Evolutionary conservation across 2,329 filamentous ascomycete genomes (phyloP), one percentile per base, ranked within the genome.

Genomic region (Neopestalotiopsis rosae): DNA sequence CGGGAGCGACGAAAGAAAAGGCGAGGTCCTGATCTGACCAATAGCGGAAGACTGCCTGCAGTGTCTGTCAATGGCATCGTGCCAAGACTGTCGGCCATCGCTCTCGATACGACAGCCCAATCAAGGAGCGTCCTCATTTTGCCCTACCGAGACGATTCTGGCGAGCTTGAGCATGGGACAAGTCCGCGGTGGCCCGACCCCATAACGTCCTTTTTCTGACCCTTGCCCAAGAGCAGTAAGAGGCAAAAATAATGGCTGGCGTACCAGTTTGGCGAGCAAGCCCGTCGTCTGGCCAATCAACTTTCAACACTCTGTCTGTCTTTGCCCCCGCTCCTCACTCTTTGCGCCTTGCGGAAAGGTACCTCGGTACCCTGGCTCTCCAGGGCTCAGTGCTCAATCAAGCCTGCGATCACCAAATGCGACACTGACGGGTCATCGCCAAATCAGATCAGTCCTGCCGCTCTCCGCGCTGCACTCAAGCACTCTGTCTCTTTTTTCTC

Each of bases 111-210:
- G 45, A 52, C 45, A 20, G 45, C 7, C 45, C 45, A 52, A 52
- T 52, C 45, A 52, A 52, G 45, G 45, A 52, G 45, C 45, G 45
- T n/a, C 45, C 45, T 52, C 17, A 17, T 7, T n/a, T 52, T 17
- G 45, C 45, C 45, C 45, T 52, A 52, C 45, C 45, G 45, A 52
- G 45, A 52, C 45, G 45, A n/a, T 52, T 52, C 45, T 52, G 45
- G 45, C n/a, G 45, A 52, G 45, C 45, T 52, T 52, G 14, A n/a
- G 45, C 45, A 52, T 52, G 45, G 45, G 45, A n/a, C 45, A n/a
- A 7, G 34, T 38, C 34, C 34, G 34, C 34, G 34, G 34, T 38
- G 34, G 34, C 20, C 45, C 45, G 45, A 52, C 45, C 45, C 45
- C 45, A 52, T 20, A 52, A 52, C 6, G 17, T 52, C 45, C 45